Evolutionary conservation across 2,329 filamentous ascomycete genomes (phyloP).

Genomic region (Penicillium olsonii): DNA sequence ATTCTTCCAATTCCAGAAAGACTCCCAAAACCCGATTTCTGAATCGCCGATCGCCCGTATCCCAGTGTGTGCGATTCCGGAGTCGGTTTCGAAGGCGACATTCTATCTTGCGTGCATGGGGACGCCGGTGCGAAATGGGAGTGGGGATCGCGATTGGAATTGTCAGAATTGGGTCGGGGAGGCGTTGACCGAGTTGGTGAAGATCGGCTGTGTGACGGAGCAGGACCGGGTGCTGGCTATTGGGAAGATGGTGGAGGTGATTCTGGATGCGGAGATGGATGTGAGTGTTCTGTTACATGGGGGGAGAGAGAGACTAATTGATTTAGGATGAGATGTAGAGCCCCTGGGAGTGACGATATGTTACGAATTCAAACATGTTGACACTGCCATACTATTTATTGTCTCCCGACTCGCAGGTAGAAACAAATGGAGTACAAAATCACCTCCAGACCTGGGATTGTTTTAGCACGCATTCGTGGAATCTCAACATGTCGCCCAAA

Average conservation of each 20-base stretch:
- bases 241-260: slow-evolving; percentile 29
- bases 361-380: too few species aligned
- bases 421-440: too few species aligned
- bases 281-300: neutral
- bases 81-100: slow-evolving; percentile 10
- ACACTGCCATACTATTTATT: too few species aligned
- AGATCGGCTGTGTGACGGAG: slow-evolving; percentile 21
- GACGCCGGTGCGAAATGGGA: slow-evolving; percentile 27
- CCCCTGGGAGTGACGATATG: too few species aligned
- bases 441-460: slow-evolving; percentile 27
- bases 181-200: slow-evolving; percentile 25
- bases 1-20: slow-evolving; percentile 24
- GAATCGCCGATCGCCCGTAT: slow-evolving; percentile 17
- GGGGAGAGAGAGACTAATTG: too few species aligned
- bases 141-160: slow-evolving; percentile 31
- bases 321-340: too few species aligned
- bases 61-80: slow-evolving; percentile 17
- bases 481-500: slow-evolving; percentile 74
- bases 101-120: slow-evolving; percentile 21
- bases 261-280: slow-evolving; percentile 29
- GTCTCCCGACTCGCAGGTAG: too few species aligned
- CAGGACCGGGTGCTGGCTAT: slow-evolving; percentile 23
- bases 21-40: slow-evolving; percentile 11
- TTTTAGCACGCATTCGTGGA: slow-evolving; percentile 20
- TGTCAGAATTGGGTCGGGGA: slow-evolving; percentile 37